Evolutionary conservation across 805 yeast genomes (phyloP), one percentile per base, ranked within the genome.

Genomic region (Lipomyces starkeyi): DNA sequence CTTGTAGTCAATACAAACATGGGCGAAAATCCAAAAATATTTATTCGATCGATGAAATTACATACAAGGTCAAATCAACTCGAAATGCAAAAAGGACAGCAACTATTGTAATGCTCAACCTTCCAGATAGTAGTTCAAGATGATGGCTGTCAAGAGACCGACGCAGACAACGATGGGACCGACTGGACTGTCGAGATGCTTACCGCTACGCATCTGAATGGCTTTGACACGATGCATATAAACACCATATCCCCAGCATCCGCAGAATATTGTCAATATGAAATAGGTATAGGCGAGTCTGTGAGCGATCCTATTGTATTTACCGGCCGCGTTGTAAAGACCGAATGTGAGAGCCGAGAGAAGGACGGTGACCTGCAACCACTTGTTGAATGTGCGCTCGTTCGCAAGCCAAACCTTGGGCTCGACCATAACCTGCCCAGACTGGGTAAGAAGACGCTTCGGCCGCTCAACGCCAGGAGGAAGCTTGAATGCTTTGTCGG

Each of bases 381-480:
- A 95, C 79, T 96, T 86, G 82, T 91, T 89, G 81, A 93, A 94
- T 2, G 99, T 95, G 79, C 99, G 89, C 81, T 95, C 99, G 77
- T 95, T 95, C 35, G 99, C 99, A 71, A 95, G 84, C 98, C 98
- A 95, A 14, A 95, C 99, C 77, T 95, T 95, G 37, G 98, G 96
- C 81, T 95, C 99, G 67, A 95, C 93, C 79, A 91, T 93, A 65
- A 93, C 86, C 1, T 97, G 95, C 7, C 97, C 97, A 34, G 93
- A 88, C 78, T 93, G 93, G 76, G 93, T 91, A 74, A 94, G 84
- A 80, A 91, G 86, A 40, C 84, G 82, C 32, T 85, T 86, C 64
- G 99, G 99, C 76, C 89, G 91, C 58, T 83, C 83, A 25, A 94
- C 98, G 17, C 98, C 98, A 1, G 90, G 87, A 13, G 99, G 99